Base-by-base conservation (phyloP, 768 basidiomycete species). In the Lactarius indigo region DNA sequence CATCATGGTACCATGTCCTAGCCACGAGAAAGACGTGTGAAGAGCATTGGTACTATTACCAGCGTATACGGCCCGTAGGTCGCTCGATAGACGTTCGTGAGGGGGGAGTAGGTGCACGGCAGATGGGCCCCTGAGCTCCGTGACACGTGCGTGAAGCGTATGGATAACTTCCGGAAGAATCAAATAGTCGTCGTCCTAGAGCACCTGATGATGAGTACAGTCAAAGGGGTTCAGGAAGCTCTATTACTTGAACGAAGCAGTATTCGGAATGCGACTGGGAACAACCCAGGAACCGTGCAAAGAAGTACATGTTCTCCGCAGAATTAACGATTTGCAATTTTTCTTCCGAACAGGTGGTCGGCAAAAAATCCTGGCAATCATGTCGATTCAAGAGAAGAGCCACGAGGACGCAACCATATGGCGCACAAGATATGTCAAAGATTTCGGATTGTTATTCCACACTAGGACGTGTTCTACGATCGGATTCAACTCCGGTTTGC, bases 141-240 rank as follows among this genome's bases (percentile, higher is more conserved):
- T 44, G 60, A 84, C 75, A 57, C 82, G 79, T 37, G 76, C 66
- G 5, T 80, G 79, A n/a, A 89, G 77, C 0, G 83, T 73, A 39
- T 77, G 77, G 64, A 89, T 82, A 37, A 87, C 78, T 68, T 87
- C 83, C 9, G 88, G 84, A 35, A 78, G 74, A 57, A 90, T 73
- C 26, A 89, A 77, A 72, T 85, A 89, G 74, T 89, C 89, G 71
- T 90, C 88, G 71, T 90, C 88, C 88, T 89, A 57, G 12, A 50
- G 59, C 42, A 57, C 28, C 35, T 39, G 44, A 70, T 57, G 26
- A 55, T 57, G 39, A 47, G 39, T 37, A 52, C 59, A 50, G 50
- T 31, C 13, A 15, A 23, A 12, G 39, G 35, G 13, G 18, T 35
- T 33, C 20, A 37, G 52, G n/a, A 64, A 59, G 39, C 33, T 37